Base-by-base conservation (phyloP, 352 stramenopile genomes). In the Phytophthora sp. region DNA sequence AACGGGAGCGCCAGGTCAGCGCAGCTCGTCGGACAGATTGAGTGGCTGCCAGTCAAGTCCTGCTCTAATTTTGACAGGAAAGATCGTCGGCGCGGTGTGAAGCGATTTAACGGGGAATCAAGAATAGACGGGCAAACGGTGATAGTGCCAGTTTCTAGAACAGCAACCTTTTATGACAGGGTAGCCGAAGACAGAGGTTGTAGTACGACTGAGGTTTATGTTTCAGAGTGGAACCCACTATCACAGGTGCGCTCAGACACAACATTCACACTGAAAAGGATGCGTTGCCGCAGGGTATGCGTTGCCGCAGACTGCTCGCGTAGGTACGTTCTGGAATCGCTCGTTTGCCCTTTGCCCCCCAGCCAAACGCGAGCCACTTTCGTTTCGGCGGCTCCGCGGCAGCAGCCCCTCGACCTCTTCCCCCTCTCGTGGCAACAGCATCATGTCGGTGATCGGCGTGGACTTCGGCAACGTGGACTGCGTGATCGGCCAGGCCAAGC, bases 381-480 rank as follows among this genome's bases (percentile, higher is more conserved):
- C 52, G 51, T 72, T 72, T 74, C 42, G 62, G 23, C 46, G 27
- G 39, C 53, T 57, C 32, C 41, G 42, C 28, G 38, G 44, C 38
- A 61, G 46, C 65, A 59, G 38, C 58, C 32, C 23, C 52, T 49
- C 32, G 21, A 35, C 18, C 23, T n/a, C 32, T 21, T 27, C 30
- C 13, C 10, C 43, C 44, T 18, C 30, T n/a, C n/a, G n/a, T n/a
- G n/a, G 18, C 32, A 15, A 54, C 17, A 35, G n/a, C 53, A 74
- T 17, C 61, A 99, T 98, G 95, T 98, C 95, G 62, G 96, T 99
- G 58, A 97, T 99, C 72, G 97, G 97, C 61, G 82, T 99, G 62
- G 97, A 99, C 82, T 98, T 99, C 70, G 97, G 97, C 57, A 97
- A 97, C 74, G 85, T 97, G 55, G 95, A 98, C 73, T 97, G 92